Conservation (phyloP, 1,284 basidiomycete species). For the Termitomyces sp. region DNA sequence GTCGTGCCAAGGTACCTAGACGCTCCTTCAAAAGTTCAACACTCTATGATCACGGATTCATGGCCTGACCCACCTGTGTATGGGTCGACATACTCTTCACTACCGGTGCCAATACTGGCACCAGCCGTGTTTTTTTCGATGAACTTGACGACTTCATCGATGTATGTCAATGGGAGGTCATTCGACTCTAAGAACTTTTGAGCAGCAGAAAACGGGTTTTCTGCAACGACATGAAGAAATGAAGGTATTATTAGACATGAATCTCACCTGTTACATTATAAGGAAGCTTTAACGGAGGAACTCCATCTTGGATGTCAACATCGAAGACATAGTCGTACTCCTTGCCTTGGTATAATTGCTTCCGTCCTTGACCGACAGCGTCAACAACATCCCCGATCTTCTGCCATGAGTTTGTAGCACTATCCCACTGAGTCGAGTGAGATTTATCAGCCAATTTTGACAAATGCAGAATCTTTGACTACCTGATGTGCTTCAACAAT, state of each 20-base stretch:
- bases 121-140: conserved; percentile 90
- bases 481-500: conserved; percentile 87
- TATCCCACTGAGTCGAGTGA: conserved; percentile 62
- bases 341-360: conserved; percentile 85
- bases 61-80: conserved; percentile 66
- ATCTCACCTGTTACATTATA: conserved; percentile 81
- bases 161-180: conserved; percentile 78
- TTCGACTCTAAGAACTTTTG: conserved; percentile 85
- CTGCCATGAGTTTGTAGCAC: conserved; percentile 66
- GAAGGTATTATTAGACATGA: not conserved
- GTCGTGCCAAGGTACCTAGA: conserved; percentile 52
- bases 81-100: conserved; percentile 76
- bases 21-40: conserved; percentile 35
- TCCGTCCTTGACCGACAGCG: conserved; percentile 82
- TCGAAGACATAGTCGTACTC: conserved; percentile 99
- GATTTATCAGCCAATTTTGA: conserved; percentile 1
- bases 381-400: conserved; percentile 97
- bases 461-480: conserved; percentile 11
- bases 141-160: conserved; percentile 91
- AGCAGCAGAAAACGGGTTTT: conserved; percentile 90
- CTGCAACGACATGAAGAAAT: conserved; percentile 35
- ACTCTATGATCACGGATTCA: not conserved
- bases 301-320: conserved; percentile 92
- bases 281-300: conserved; percentile 90
- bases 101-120: conserved; percentile 57